phyloP scores from a whole-genome alignment of 106 monocot species.

The Dactylorhiza incarnata region DNA sequence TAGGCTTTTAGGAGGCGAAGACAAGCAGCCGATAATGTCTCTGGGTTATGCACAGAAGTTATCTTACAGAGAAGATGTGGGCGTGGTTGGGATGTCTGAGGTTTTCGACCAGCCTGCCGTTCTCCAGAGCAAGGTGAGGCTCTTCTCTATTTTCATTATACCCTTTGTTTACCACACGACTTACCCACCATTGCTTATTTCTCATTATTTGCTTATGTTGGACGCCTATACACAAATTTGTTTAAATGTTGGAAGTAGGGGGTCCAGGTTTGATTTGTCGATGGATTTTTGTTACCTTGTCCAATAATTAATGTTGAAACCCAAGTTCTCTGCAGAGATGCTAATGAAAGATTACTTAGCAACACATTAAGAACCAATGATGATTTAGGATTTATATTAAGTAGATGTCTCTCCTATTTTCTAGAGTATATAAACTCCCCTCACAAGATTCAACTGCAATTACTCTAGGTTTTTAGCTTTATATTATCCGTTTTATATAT shows the following conservation, averaged over 20 bases:
- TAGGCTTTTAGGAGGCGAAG: background rate
- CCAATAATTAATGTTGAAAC: background rate
- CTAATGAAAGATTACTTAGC: background rate
- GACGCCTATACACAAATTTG: background rate
- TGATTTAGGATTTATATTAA: background rate
- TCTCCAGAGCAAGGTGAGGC: slow-evolving; percentile 57
- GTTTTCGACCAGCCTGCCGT: slow-evolving; percentile 65
- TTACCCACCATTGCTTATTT: background rate
- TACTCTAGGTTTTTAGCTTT: background rate
- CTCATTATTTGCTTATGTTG: background rate
- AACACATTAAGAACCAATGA: background rate
- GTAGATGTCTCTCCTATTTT: background rate
- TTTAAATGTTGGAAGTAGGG: background rate
- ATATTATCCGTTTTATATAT: background rate
- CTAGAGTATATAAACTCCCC: background rate
- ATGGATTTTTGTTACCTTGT: too few relatives aligned
- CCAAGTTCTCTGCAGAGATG: background rate
- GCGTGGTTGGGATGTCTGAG: slow-evolving; percentile 91
- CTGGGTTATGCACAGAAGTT: slow-evolving; percentile 94
- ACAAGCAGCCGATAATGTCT: slow-evolving; percentile 41
- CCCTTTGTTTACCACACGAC: background rate
- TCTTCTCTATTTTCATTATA: background rate
- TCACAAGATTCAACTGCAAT: background rate
- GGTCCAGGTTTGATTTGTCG: too few relatives aligned
- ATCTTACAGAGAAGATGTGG: slow-evolving; percentile 92